Evolutionary conservation across 352 stramenopile genomes (phyloP), one percentile per base, ranked within the genome.

Genomic region (Phytopythium delawarense): DNA sequence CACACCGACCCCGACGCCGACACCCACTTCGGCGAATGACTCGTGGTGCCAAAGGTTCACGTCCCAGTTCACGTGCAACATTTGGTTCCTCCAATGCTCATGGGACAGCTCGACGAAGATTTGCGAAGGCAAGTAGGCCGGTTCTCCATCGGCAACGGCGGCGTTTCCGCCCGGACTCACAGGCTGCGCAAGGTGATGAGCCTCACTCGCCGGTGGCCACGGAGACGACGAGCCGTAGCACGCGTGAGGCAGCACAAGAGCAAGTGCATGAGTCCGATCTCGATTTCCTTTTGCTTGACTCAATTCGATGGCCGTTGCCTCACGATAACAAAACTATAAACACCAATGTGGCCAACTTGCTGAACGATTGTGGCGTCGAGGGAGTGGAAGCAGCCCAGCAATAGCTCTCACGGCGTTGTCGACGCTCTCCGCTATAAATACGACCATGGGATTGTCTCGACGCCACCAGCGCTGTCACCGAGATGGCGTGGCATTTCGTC

Each of bases 1-100:
- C 90, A 46, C 52, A 0, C 52, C 52, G 16, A 46, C 58, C 2
- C 69, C 0, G 70, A 63, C 0, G 76, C 79, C 84, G 80, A 91
- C 62, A 76, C 80, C 50, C 89, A 69, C 15, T 72, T 69, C 54
- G 91, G 9, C 57, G 11, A 56, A 50, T 57, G 62, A 50, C n/a
- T 30, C 39, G 35, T 70, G 58, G 59, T 70, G 59, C 59, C 59
- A 57, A 30, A 40, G 25, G 8, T 52, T 52, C 46, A 20, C 46
- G 4, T 34, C 46, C 6, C 32, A 34, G 21, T 23, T 70, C 59
- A 61, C 60, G 37, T 70, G 64, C 40, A 66, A 63, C 9, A 50
- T 53, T 40, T 66, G 62, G 53, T 66, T 70, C 58, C 56, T 70
- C 11, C 53, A 48, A 21, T 70, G 63, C 53, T 63, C 48, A 9